Base-by-base conservation (phyloP, 1,139 yeast genomes). In the Kodamaea suecica region DNA sequence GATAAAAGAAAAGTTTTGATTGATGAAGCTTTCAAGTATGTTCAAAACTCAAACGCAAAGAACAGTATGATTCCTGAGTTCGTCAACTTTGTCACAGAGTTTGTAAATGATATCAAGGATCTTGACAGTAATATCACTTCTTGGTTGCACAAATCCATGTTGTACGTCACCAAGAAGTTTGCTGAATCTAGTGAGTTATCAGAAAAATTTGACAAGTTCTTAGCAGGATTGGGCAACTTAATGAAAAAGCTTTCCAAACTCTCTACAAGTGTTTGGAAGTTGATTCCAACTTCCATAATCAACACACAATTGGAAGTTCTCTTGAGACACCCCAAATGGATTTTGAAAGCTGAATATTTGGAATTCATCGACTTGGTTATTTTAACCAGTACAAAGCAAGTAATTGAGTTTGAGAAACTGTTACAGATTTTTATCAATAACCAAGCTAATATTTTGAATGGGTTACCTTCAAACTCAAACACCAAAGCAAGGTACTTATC, bases 241-340 rank as follows among this genome's bases (percentile, higher is more conserved):
- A 32, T 55, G 5, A 33, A 31, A 27, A 36, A 35, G 17, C 41
- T 50, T 21, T 43, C 51, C 4, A 27, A 17, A 12, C 8, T 30
- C 1, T 34, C 40, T 2, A 19, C 33, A 2, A 40, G 61, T 2
- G 41, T 78, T 7, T 68, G 80, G 73, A 54, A 61, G 6, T 41
- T 68, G 11, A 66, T 78, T 9, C 73, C 82, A 3, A 49, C 57
- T 4, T 51, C 67, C 4, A 62, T 80, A 27, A 42, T 84, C 10
- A 81, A 84, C 44, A 65, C 95, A 0, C 84, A 84, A 44, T 56
- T 85, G 23, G 94, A 86, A 53, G 86, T 76, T 11, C 55, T 82
- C 4, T 61, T 83, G 16, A 59, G 61, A 4, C 69, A 67, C 23
- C 45, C 54, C 7, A 51, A 59, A 30, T 84, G 86, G 82, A 50